Evolutionary conservation across 1,284 basidiomycete species (phyloP).

Genomic region (Schizophyllum amplum): DNA sequence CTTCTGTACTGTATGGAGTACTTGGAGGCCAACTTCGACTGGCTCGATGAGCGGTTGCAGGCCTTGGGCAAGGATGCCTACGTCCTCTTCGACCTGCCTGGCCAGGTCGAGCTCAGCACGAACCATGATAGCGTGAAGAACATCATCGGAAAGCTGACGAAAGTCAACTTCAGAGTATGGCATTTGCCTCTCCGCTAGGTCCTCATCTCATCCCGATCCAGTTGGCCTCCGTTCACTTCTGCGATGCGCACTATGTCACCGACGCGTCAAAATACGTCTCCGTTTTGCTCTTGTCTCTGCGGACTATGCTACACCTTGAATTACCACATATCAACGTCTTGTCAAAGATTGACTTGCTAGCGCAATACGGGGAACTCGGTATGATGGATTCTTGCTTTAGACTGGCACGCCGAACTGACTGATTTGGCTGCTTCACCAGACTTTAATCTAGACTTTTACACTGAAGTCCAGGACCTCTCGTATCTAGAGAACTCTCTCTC

Average conservation of each 20-base stretch:
- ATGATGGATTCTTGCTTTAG: slow-evolving; percentile 15
- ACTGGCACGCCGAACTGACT: neutral
- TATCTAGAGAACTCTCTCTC: slow-evolving; percentile 79
- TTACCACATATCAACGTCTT: slow-evolving; percentile 97
- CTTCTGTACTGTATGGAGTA: slow-evolving; percentile 99
- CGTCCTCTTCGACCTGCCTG: slow-evolving; percentile 93
- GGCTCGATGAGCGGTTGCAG: slow-evolving; percentile 75
- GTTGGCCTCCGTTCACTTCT: slow-evolving; percentile 92
- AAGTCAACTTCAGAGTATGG: slow-evolving; percentile 81
- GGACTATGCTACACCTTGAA: slow-evolving; percentile 98
- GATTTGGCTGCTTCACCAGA: slow-evolving; percentile 38
- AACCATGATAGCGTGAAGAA: slow-evolving; percentile 87
- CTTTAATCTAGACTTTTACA: slow-evolving; percentile 97
- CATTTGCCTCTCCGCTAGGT: slow-evolving; percentile 7
- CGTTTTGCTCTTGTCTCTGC: slow-evolving; percentile 83
- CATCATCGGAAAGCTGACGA: slow-evolving; percentile 67
- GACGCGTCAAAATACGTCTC: slow-evolving; percentile 95
- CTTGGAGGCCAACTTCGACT: slow-evolving; percentile 91
- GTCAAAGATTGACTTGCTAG: slow-evolving; percentile 89
- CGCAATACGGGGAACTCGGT: slow-evolving; percentile 86
- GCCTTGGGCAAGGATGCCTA: slow-evolving; percentile 70
- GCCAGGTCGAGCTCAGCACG: slow-evolving; percentile 96
- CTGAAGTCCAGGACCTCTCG: slow-evolving; percentile 93
- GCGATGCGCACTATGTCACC: slow-evolving; percentile 95
- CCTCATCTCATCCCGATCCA: slow-evolving; percentile 26